Percentiles rank a stretch among this genome's conserved stretches.
These are phyloP conservation scores for Neoboletus brunneissimus DNA, from an alignment of 768 basidiomycete species.

Conservation along the genomic window DNA sequence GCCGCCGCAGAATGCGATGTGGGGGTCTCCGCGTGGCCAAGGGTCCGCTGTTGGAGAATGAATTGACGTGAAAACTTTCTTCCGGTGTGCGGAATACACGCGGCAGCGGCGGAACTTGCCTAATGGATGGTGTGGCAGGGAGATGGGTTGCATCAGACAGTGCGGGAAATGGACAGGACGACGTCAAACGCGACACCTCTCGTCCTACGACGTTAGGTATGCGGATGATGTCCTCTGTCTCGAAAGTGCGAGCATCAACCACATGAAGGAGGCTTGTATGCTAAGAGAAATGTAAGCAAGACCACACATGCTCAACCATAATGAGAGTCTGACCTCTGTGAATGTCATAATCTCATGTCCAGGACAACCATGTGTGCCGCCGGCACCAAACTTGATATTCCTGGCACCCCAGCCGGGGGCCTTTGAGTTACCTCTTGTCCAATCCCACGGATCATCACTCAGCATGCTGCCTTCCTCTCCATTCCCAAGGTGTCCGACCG, in stretches of 20 bases:
- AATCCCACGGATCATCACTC: constrained; percentile 66
- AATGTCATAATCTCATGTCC: constrained; percentile 82
- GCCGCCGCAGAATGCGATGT: constrained; percentile 20
- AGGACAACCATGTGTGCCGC: constrained; percentile 43
- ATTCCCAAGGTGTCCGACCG: constrained; percentile 32
- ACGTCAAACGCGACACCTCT: constrained; percentile 12
- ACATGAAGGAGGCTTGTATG: constrained; percentile 82
- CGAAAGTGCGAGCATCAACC: constrained; percentile 84
- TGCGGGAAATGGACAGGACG: constrained; percentile 9
- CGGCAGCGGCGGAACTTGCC: constrained; percentile 23
- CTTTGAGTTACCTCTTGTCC: constrained; percentile 52
- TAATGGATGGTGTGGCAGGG: constrained; percentile 10
- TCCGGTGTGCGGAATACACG: constrained; percentile 50
- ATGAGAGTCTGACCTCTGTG: constrained; percentile 64
- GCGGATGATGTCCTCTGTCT: constrained; percentile 65
- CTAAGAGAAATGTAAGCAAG: constrained; percentile 37
- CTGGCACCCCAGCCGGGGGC: constrained; percentile 84
- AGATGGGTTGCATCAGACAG: constrained; percentile 9
- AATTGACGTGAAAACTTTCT: constrained; percentile 50
- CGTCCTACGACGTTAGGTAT: constrained; percentile 43
- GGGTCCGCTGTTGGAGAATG: constrained; percentile 11
- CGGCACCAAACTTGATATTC: constrained; percentile 80
- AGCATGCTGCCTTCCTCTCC: constrained; percentile 51
- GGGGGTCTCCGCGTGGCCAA: constrained; percentile 20
- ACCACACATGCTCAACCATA: neutral